Evolutionary conservation across 2,329 filamentous ascomycete genomes (phyloP), one percentile per base, ranked within the genome.

Genomic region (Phoma sp.): DNA sequence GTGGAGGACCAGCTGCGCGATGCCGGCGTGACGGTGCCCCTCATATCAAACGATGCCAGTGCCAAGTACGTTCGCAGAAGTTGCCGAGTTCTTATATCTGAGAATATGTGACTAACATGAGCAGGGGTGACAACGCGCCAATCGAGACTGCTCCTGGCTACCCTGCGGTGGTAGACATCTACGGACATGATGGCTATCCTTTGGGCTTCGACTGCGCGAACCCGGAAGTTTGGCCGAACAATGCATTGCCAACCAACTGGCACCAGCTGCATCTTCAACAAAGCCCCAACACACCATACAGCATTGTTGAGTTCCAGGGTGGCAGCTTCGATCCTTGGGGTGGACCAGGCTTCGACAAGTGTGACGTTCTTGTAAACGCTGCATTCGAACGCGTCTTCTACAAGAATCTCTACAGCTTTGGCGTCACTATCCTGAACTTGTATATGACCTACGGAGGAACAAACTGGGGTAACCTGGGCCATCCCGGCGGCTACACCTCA

Each of bases 361-460:
- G 91, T 63, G 78, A 83, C 4, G 76, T 79, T 2, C 79, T 93
- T 3, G 76, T 90, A 4, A 89, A 89, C 57, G 78, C 86, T n/a
- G 88, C 92, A 61, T 91, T 91, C 58, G 85, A 89, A 57, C 79
- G 89, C 13, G 86, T 95, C 0, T 91, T 92, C 67, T 90, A 91
- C 73, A 93, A 93, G 79, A 90, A 91, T 61, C 80, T 86, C 46
- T 83, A 87, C 47, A 84, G 85, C 33, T 83, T 87, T 13, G 87
- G 86, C 0, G 82, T 87, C 2, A 85, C 83, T 0, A 83, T 93
- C 7, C 78, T 91, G 52, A 92, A 87, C 61, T 67, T 91, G 1
- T 93, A 92, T 70, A 93, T 93, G 90, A 86, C 83, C 0, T 90
- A 82, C 60, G 90, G 90, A 11, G 90, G 90, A 5, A 93, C 90